phyloP scores from a whole-genome alignment of 2,329 filamentous ascomycete genomes.

The Myriosclerotinia curreyana region DNA sequence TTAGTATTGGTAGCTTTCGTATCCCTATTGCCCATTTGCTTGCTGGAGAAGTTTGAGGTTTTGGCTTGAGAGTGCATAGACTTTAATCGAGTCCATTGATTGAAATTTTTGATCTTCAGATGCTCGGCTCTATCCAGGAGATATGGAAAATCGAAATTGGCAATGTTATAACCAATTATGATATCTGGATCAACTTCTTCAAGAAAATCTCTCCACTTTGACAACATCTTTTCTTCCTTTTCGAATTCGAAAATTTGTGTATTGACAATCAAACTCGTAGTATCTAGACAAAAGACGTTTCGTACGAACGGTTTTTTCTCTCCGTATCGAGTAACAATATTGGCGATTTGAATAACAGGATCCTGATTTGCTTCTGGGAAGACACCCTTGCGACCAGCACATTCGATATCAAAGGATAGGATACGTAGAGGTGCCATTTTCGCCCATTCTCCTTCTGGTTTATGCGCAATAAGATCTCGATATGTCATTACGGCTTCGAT shows the following conservation, averaged over 20 bases:
- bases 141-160: slow-evolving; percentile 98
- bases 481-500: slow-evolving; percentile 89
- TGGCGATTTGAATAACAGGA: slow-evolving; percentile 96
- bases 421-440: slow-evolving; percentile 95
- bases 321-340: slow-evolving; percentile 90
- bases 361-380: slow-evolving; percentile 92
- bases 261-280: slow-evolving; percentile 89
- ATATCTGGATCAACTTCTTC: slow-evolving; percentile 91
- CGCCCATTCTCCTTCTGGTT: slow-evolving; percentile 89
- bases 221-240: slow-evolving; percentile 84
- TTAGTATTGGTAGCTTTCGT: slow-evolving; percentile 94
- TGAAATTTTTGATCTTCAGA: slow-evolving; percentile 75
- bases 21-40: slow-evolving; percentile 96
- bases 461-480: slow-evolving; percentile 78
- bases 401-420: slow-evolving; percentile 97
- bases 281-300: slow-evolving; percentile 94
- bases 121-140: slow-evolving; percentile 83
- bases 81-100: slow-evolving; percentile 81
- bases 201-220: slow-evolving; percentile 86
- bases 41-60: slow-evolving; percentile 87
- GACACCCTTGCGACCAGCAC: slow-evolving; percentile 93
- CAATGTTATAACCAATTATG: slow-evolving; percentile 98
- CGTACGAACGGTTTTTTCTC: slow-evolving; percentile 93
- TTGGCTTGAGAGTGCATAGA: slow-evolving; percentile 68
- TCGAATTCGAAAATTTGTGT: slow-evolving; percentile 86